Conservation (phyloP, 2,329 filamentous ascomycete species). For the Phaeosphaeriaceae sp. region DNA sequence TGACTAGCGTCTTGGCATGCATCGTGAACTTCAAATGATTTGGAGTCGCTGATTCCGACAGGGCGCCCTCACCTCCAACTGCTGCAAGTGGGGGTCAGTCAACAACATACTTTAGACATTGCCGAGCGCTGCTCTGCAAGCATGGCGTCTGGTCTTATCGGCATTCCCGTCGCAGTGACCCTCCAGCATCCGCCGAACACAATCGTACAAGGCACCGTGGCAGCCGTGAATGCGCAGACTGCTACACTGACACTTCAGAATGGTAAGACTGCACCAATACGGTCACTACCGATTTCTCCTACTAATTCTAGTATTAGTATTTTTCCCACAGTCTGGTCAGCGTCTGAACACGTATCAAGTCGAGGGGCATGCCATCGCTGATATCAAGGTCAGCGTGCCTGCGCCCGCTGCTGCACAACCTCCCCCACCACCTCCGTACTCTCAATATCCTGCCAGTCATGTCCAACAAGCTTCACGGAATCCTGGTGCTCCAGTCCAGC, state of each 20-base stretch:
- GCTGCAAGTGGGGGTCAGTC: constrained; percentile 8
- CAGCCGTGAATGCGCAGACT: constrained; percentile 70
- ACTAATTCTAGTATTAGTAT: constrained; percentile 48
- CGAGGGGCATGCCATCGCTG: constrained; percentile 64
- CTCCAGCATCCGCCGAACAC: constrained; percentile 69
- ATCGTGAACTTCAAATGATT: constrained; percentile 1
- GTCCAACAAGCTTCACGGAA: constrained; percentile 13
- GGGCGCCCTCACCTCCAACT: constrained; percentile 11
- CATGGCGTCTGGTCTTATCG: constrained; percentile 74
- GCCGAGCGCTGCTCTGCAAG: constrained; percentile 4
- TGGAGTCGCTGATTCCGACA: constrained; percentile 1
- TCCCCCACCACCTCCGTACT: constrained; percentile 24
- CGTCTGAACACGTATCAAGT: constrained; percentile 61
- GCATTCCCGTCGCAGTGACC: constrained; percentile 76
- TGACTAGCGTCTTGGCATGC: constrained; percentile 9
- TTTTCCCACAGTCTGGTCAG: constrained; percentile 61
- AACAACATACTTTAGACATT: neutral
- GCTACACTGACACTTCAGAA: constrained; percentile 70
- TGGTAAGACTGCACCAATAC: constrained; percentile 57
- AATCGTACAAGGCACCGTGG: constrained; percentile 72
- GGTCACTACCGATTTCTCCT: neutral
- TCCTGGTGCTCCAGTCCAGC: constrained; percentile 8
- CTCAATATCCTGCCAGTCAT: constrained; percentile 27
- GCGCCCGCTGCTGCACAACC: constrained; percentile 25
- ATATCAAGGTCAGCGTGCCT: constrained; percentile 59